A percentile compares a stretch with the other conserved stretches of the same genome.
Evolutionary conservation across 345 rosid genomes (phyloP).

Genomic region (Excoecaria cochinchinensis): DNA sequence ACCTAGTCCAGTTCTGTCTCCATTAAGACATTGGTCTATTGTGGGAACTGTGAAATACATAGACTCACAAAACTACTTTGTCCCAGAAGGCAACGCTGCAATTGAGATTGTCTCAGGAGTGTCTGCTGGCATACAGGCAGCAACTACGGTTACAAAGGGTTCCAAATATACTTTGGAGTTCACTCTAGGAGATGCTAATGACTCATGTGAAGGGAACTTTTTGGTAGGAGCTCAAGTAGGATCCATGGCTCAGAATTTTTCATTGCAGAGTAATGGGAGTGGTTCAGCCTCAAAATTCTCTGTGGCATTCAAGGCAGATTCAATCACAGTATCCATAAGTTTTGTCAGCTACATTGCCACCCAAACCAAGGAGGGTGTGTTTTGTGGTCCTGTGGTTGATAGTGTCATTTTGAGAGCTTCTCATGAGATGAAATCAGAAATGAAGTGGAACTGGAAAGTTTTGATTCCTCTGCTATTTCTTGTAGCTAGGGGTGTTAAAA

Average conservation of each 20-base stretch:
- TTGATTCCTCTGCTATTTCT: slow-evolving; percentile 31
- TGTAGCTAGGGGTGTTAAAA: background rate
- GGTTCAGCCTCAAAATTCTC: slow-evolving; percentile 40
- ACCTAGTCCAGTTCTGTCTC: slow-evolving; percentile 43
- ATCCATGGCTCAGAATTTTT: slow-evolving; percentile 36
- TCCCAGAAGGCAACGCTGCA: slow-evolving; percentile 62
- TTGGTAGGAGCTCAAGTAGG: slow-evolving; percentile 48
- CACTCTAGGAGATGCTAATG: slow-evolving; percentile 51
- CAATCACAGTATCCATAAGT: slow-evolving; percentile 38
- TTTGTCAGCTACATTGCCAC: slow-evolving; percentile 44
- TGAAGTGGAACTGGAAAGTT: slow-evolving; percentile 24
- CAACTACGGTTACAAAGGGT: slow-evolving; percentile 34
- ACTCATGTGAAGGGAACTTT: slow-evolving; percentile 42
- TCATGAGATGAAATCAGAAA: slow-evolving; percentile 25
- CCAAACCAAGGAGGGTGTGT: slow-evolving; percentile 47
- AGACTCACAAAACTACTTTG: slow-evolving; percentile 47
- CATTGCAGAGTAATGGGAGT: slow-evolving; percentile 45
- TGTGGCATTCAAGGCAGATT: slow-evolving; percentile 44
- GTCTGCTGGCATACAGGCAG: slow-evolving; percentile 45
- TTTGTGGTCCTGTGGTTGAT: slow-evolving; percentile 62
- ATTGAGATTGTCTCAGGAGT: slow-evolving; percentile 46
- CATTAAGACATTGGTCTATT: slow-evolving; percentile 49
- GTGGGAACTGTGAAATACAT: slow-evolving; percentile 55
- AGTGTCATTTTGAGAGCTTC: slow-evolving; percentile 43
- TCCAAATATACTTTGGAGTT: slow-evolving; percentile 47